Conservation (phyloP, 495 filamentous ascomycete genomes). For the Hypoxylon lenormandii region DNA sequence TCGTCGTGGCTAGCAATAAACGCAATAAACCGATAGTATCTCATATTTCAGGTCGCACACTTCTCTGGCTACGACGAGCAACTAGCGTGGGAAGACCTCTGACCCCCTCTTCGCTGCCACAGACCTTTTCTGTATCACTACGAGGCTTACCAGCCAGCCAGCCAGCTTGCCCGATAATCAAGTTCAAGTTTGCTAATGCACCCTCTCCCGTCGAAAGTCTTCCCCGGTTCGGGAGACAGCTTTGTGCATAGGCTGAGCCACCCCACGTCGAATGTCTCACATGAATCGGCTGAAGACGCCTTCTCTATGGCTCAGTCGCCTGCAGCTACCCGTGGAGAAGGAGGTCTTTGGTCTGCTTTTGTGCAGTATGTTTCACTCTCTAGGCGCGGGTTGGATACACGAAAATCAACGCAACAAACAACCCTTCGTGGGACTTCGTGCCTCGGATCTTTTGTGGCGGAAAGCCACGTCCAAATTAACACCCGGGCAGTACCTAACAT, state of each 20-base stretch:
- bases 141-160: no score
- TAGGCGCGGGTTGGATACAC: conserved; percentile 37
- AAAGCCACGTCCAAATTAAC: conserved; percentile 39
- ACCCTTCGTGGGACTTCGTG: conserved; percentile 14
- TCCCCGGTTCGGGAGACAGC: conserved; percentile 27
- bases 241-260: conserved; percentile 31
- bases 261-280: conserved; percentile 44
- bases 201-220: conserved; percentile 17
- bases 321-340: conserved; percentile 41
- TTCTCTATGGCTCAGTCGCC: conserved; percentile 42
- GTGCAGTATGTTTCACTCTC: conserved; percentile 37
- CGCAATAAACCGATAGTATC: no score
- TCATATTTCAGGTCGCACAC: no score
- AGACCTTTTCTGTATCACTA: conserved; percentile 25
- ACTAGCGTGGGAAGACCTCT: no score
- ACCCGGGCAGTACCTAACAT: conserved; percentile 9
- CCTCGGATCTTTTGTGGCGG: conserved; percentile 33
- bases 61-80: no score
- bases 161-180: conserved; percentile 31
- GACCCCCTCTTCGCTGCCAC: not conserved
- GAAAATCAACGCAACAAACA: conserved; percentile 41
- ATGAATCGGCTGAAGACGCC: conserved; percentile 35
- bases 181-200: conserved; percentile 34
- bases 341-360: conserved; percentile 18
- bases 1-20: no score